Conservation (phyloP, 306 rosid species). For the Prunus fruticosa region DNA sequence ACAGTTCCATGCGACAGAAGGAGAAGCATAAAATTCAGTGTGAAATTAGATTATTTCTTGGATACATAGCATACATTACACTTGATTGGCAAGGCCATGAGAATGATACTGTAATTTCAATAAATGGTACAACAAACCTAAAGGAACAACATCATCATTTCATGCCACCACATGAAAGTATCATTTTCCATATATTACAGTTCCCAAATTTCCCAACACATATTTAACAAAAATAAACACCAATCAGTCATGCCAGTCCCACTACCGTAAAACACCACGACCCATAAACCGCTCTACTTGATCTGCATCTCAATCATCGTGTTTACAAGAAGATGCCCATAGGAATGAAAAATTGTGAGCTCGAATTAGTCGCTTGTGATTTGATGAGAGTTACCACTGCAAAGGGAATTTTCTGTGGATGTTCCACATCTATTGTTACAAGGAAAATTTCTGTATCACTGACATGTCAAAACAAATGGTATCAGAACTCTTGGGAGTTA, state of each 20-base stretch:
- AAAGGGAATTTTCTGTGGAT: conserved; percentile 19
- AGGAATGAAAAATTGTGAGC: conserved; percentile 27
- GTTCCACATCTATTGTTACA: conserved; percentile 30
- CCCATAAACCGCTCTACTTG: conserved; percentile 24
- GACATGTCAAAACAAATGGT: conserved; percentile 11
- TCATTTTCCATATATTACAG: conserved; percentile 27
- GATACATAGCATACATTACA: not conserved
- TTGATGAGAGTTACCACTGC: conserved; percentile 35
- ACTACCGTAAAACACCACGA: conserved; percentile 2
- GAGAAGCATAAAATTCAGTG: not conserved
- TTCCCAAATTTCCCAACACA: conserved; percentile 16
- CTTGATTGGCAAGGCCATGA: conserved; percentile 4
- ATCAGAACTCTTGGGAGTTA: conserved; percentile 73
- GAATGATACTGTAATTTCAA: conserved; percentile 12
- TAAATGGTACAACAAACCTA: conserved; percentile 12
- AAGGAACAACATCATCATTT: conserved; percentile 5
- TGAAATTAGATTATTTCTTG: not conserved
- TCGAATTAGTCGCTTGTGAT: conserved; percentile 31
- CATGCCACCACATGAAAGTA: conserved; percentile 25
- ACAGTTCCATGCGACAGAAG: not conserved
- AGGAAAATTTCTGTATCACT: conserved; percentile 18
- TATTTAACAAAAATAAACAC: conserved; percentile 23
- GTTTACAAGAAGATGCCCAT: conserved; percentile 18
- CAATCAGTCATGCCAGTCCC: conserved; percentile 24
- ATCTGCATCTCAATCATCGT: not conserved